Evolutionary conservation across 2,329 filamentous ascomycete genomes (phyloP), one percentile per base, ranked within the genome.

Genomic region (Thyridium curvatum): DNA sequence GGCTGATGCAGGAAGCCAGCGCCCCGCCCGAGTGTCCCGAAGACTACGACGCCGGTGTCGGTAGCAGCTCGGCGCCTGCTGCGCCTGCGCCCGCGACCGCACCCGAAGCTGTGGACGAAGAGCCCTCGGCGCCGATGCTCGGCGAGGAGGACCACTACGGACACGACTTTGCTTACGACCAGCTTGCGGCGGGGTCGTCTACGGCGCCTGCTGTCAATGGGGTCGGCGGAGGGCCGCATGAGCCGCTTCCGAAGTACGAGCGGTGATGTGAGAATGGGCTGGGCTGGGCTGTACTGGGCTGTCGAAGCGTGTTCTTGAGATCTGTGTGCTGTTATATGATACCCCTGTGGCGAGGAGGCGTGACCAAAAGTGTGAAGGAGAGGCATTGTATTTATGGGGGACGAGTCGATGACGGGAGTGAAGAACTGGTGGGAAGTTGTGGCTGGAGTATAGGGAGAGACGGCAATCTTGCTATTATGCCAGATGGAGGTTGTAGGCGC

Each of bases 1-100:
- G 81, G 30, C 58, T 86, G n/a, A 65, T 84, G 43, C 65, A 70
- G 37, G 73, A 84, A 51, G 77, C 76, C 8, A 84, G 81, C 55
- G 75, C 77, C 8, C 82, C 82, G 4, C 72, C 72, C 4, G 68
- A 72, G 10, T 72, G 78, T 33, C 72, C 73, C 0, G 68, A 72
- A 5, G 75, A 79, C 46, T 68, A 66, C 42, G 65, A 70, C 15
- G 51, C 57, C 21, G 55, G 53, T 31, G 51, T 51, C 9, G 56
- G 52, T 12, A 35, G 38, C 30, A 38, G 46, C 44, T 37, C 44
- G 7, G 45, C 46, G 4, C 46, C 57, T 4, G 57, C 56, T 5
- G 53, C 48, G 14, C 48, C 46, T 8, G 54, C 54, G 3, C 48
- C 58, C 30, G 55, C 55, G 35, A 40, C 54, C 42, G 34, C 43